These are phyloP conservation scores for Lecanicillium sp. DNA, from an alignment of 2,329 filamentous ascomycete genomes.

Conservation along the genomic window DNA sequence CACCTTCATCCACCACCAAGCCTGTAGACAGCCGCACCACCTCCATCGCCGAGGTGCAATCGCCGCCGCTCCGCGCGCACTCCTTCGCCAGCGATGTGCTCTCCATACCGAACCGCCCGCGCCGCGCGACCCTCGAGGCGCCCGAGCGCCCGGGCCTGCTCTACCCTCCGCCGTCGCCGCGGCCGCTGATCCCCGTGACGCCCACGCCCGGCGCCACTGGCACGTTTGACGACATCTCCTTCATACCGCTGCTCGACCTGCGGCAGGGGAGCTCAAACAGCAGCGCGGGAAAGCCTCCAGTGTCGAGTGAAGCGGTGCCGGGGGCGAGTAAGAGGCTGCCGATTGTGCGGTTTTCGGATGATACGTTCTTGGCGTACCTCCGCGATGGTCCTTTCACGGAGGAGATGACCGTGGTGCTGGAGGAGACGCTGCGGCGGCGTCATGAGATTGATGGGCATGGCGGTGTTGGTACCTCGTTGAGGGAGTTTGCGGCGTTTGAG, in stretches of 20 bases:
- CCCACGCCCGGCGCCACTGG: conserved; percentile 17
- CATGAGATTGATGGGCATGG: conserved; percentile 27
- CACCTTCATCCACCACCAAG: neutral
- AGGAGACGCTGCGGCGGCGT: conserved; percentile 29
- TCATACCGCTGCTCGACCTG: conserved; percentile 26
- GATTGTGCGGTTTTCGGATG: conserved; percentile 32
- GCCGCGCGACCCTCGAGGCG: conserved; percentile 27
- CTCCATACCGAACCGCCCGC: conserved; percentile 18
- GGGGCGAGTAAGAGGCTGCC: conserved; percentile 10
- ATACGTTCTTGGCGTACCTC: conserved; percentile 36
- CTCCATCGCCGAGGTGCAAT: conserved; percentile 14
- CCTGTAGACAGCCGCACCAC: conserved; percentile 16
- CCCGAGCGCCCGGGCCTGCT: conserved; percentile 21
- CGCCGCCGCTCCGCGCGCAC: conserved; percentile 24
- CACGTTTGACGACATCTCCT: conserved; percentile 25
- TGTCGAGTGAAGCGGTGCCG: too few relatives aligned
- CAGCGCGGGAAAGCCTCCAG: too few relatives aligned
- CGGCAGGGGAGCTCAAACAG: conserved; percentile 3
- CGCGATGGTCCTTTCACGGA: conserved; percentile 36
- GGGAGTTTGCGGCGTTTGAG: conserved; percentile 31
- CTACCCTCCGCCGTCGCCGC: conserved; percentile 17
- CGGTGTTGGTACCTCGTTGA: conserved; percentile 23
- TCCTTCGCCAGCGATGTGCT: conserved; percentile 17
- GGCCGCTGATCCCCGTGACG: conserved; percentile 19
- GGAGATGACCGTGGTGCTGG: conserved; percentile 32